Base-by-base conservation (phyloP, 768 basidiomycete species). In the Auricularia auricula-judae region DNA sequence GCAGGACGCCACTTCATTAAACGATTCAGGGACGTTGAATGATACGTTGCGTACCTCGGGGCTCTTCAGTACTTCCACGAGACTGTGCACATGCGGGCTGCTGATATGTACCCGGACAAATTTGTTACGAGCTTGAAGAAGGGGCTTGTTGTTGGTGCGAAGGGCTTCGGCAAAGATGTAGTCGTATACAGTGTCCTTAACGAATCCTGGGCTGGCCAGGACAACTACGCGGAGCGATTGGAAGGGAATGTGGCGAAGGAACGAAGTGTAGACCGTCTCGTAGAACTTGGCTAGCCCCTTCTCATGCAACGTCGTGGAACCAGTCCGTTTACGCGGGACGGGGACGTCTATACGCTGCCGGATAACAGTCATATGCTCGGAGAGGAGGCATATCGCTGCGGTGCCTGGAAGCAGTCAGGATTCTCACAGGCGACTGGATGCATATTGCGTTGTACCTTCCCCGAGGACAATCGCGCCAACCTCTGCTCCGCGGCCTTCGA, bases 181-280 rank as follows among this genome's bases (percentile, higher is more conserved):
- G 65, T 92, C 89, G 71, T 86, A 86, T 5, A 98, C 89, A 0
- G 88, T 79, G 69, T 99, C 97, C 70, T 89, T 83, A 5, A 94
- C 88, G 87, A 98, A 99, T 0, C 97, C 97, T 7, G 97, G 97
- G 68, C 91, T 94, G 4, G 97, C 97, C 71, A 99, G 89, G 59
- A 99, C 91, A 70, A 99, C 91, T 2, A 90, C 96, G 54, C 88
- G 88, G 53, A 98, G 78, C 66, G 82, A 85, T 23, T 82, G 77
- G 70, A 86, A 97, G 3, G 97, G 95, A 67, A 99, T 89, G 72
- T 98, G 93, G 18, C 96, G 84, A 3, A 93, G 74, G 69, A 98
- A 91, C 0, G 91, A 85, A 33, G 93, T 85, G 71, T 91, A 98
- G 2, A 98, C 75, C 12, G 86, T 84, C n/a, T 82, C 78, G 71